Conservation (phyloP, 1,139 yeast genomes). For the Saccharomyces pastorianus region DNA sequence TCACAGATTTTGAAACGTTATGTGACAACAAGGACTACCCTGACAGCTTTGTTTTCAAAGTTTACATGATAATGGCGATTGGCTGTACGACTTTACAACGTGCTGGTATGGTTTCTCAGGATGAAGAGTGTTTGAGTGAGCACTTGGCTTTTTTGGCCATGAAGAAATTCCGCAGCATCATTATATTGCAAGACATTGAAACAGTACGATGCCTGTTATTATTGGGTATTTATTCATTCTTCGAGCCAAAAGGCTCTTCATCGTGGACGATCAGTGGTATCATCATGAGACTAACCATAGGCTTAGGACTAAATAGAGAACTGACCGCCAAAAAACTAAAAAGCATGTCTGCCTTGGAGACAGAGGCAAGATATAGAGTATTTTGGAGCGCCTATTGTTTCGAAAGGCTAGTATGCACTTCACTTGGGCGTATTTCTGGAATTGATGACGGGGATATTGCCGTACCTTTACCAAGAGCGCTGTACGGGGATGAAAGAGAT, state of each 20-base stretch:
- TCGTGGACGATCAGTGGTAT: constrained; percentile 45
- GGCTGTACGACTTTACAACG: constrained; percentile 42
- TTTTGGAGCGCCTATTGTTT: constrained; percentile 47
- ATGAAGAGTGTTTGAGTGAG: constrained; percentile 32
- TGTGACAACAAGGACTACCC: constrained; percentile 10
- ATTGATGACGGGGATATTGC: constrained; percentile 42
- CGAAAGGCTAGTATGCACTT: constrained; percentile 39
- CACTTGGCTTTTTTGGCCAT: constrained; percentile 34
- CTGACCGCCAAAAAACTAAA: constrained; percentile 26
- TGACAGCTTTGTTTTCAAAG: constrained; percentile 33
- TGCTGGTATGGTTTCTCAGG: constrained; percentile 33
- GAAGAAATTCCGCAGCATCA: constrained; percentile 31
- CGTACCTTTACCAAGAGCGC: constrained; percentile 36
- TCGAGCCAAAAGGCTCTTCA: constrained; percentile 38
- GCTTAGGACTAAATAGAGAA: constrained; percentile 39
- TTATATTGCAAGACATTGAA: constrained; percentile 33
- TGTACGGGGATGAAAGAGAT: constrained; percentile 35
- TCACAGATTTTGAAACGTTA: constrained; percentile 25
- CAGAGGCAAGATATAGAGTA: constrained; percentile 38
- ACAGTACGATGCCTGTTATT: constrained; percentile 37
- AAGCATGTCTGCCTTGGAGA: constrained; percentile 29
- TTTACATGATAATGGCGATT: constrained; percentile 42
- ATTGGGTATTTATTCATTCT: constrained; percentile 40
- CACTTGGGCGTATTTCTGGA: constrained; percentile 40
- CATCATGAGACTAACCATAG: constrained; percentile 36